Conservation (phyloP, 768 basidiomycete genomes). For the Neoboletus brunneissimus region DNA sequence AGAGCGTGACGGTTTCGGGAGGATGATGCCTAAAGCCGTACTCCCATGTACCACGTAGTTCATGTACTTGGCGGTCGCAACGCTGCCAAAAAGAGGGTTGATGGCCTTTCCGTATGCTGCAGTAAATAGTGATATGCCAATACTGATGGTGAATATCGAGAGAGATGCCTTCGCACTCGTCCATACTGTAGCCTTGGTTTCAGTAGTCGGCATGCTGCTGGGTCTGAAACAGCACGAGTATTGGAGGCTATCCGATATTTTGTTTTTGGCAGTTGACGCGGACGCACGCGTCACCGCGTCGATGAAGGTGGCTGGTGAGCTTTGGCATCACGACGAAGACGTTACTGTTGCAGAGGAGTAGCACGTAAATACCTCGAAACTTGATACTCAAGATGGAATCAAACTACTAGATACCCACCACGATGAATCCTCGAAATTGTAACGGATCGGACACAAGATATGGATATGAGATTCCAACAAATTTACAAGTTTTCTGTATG, state of each 20-base stretch:
- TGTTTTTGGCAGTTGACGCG: background rate
- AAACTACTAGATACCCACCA: background rate
- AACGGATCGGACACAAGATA: background rate
- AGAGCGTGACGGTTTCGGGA: slow-evolving; percentile 29
- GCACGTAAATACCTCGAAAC: background rate
- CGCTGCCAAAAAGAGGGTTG: slow-evolving; percentile 66
- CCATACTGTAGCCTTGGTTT: slow-evolving; percentile 8
- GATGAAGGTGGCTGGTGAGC: no score
- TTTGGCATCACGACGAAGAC: no score
- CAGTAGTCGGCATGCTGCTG: slow-evolving; percentile 5
- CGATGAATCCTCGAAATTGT: background rate
- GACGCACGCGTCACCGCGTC: background rate
- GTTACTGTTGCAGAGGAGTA: background rate
- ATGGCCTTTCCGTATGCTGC: slow-evolving; percentile 62
- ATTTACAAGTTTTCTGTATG: background rate
- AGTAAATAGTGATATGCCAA: slow-evolving; percentile 52
- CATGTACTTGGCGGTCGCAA: slow-evolving; percentile 52
- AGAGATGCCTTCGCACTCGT: slow-evolving; percentile 17
- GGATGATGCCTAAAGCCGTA: slow-evolving; percentile 34
- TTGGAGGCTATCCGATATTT: background rate
- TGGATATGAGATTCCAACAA: background rate
- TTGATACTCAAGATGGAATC: background rate
- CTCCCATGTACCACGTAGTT: slow-evolving; percentile 38
- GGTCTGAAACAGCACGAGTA: background rate
- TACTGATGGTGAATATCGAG: slow-evolving; percentile 27